These are phyloP conservation scores for Albugo laibachii DNA, from an alignment of 352 stramenopile species.

Conservation along the genomic window DNA sequence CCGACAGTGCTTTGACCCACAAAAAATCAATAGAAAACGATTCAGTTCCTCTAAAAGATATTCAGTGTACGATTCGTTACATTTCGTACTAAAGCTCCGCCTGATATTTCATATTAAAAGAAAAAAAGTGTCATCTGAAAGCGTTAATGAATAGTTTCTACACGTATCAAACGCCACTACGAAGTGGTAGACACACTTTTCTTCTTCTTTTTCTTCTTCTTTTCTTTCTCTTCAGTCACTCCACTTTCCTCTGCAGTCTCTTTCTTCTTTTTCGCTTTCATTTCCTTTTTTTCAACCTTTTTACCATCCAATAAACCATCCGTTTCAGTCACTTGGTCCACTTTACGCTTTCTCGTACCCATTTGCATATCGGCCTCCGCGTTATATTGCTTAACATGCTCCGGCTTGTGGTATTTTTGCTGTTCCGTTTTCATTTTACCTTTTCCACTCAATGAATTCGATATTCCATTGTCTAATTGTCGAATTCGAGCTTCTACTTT, in stretches of 20 bases:
- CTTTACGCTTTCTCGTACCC: slow-evolving; percentile 74
- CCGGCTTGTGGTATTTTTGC: slow-evolving; percentile 82
- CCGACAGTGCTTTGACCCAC: too few species aligned
- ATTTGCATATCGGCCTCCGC: slow-evolving; percentile 89
- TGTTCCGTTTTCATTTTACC: slow-evolving; percentile 79
- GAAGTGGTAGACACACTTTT: slow-evolving; percentile 2
- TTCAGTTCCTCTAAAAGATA: too few species aligned
- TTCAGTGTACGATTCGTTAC: too few species aligned
- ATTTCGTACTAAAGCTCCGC: too few species aligned
- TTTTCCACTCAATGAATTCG: slow-evolving; percentile 64
- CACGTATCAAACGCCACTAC: too few species aligned
- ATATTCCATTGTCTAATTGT: slow-evolving; percentile 91
- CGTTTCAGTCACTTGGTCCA: slow-evolving; percentile 26
- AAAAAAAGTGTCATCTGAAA: too few species aligned
- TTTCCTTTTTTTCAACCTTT: slow-evolving; percentile 29
- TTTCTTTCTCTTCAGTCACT: slow-evolving; percentile 50
- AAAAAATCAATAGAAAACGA: too few species aligned
- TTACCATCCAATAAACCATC: slow-evolving; percentile 9
- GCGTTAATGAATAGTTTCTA: too few species aligned
- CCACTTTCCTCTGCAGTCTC: slow-evolving; percentile 24
- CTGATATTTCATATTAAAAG: too few species aligned
- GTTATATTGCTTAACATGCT: slow-evolving; percentile 83
- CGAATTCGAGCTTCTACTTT: slow-evolving; percentile 97
- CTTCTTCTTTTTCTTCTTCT: slow-evolving; percentile 75
- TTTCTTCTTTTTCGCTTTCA: slow-evolving; percentile 29